phyloP scores from a whole-genome alignment of 2,329 filamentous ascomycete species.

The Paecilomyces fulvus region DNA sequence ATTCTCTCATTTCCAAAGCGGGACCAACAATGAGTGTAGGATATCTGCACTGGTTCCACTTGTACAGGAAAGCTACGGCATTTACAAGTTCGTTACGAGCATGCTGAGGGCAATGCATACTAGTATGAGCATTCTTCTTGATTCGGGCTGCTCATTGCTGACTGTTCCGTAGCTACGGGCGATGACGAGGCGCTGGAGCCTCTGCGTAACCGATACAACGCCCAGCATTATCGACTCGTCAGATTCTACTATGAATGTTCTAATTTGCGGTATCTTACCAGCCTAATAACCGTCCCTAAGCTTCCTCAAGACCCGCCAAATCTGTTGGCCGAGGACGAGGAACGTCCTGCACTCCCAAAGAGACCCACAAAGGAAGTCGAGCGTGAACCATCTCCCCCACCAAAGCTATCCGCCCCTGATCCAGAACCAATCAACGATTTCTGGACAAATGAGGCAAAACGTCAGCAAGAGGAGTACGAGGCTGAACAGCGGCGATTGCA shows the following conservation, averaged over 20 bases:
- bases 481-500: slow-evolving; percentile 85
- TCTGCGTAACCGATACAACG: slow-evolving; percentile 79
- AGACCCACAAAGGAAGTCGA: slow-evolving; percentile 64
- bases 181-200: slow-evolving; percentile 89
- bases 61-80: slow-evolving; percentile 96
- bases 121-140: slow-evolving; percentile 48
- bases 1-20: slow-evolving; percentile 88
- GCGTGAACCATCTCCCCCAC: slow-evolving; percentile 58
- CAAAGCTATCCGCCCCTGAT: slow-evolving; percentile 59
- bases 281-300: slow-evolving; percentile 91
- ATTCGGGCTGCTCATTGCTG: slow-evolving; percentile 11
- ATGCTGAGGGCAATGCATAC: slow-evolving; percentile 98
- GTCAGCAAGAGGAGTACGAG: slow-evolving; percentile 90
- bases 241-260: slow-evolving; percentile 99
- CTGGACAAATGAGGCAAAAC: slow-evolving; percentile 86
- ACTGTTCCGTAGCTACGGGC: slow-evolving; percentile 57
- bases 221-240: slow-evolving; percentile 90
- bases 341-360: slow-evolving; percentile 71
- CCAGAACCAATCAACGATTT: slow-evolving; percentile 96
- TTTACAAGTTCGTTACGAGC: slow-evolving; percentile 99
- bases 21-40: slow-evolving; percentile 90
- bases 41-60: slow-evolving; percentile 89
- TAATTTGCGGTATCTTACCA: slow-evolving; percentile 91
- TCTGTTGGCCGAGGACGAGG: slow-evolving; percentile 74
- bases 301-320: slow-evolving; percentile 90